phyloP scores from a whole-genome alignment of 495 filamentous ascomycete species.

The Rhypophila decipiens region DNA sequence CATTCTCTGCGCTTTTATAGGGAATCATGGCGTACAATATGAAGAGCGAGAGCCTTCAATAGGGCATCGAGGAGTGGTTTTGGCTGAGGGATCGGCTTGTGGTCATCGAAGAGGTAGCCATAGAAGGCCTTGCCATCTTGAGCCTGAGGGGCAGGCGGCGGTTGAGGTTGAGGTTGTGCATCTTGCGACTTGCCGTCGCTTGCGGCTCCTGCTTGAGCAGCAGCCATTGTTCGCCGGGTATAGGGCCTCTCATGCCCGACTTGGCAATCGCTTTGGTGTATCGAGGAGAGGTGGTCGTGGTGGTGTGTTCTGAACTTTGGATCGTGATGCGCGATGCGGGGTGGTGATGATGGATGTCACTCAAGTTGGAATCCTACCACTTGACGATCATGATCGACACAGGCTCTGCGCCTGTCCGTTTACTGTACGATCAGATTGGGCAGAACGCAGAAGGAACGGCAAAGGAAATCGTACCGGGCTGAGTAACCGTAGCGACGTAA shows the following conservation, averaged over 20 bases:
- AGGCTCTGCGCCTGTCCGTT: too few relatives aligned
- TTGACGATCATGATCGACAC: too few relatives aligned
- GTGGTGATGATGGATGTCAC: background rate
- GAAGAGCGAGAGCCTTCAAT: slow-evolving; percentile 67
- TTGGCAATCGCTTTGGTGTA: background rate
- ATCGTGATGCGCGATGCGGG: background rate
- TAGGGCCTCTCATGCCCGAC: background rate
- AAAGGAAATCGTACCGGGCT: too few relatives aligned
- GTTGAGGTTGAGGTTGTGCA: too few relatives aligned
- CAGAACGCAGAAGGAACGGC: too few relatives aligned
- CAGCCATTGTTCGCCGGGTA: slow-evolving; percentile 12
- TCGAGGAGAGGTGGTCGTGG: background rate
- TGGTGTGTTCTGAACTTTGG: background rate
- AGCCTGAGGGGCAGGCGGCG: slow-evolving; percentile 10
- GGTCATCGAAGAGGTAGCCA: slow-evolving; percentile 71
- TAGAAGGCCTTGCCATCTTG: slow-evolving; percentile 50
- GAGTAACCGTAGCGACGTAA: too few relatives aligned
- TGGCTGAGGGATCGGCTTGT: slow-evolving; percentile 59
- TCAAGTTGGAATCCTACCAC: background rate
- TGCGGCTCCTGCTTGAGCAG: background rate
- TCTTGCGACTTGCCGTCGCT: background rate
- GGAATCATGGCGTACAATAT: slow-evolving; percentile 68
- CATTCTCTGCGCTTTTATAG: background rate
- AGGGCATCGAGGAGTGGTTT: slow-evolving; percentile 71
- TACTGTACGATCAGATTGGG: too few relatives aligned